phyloP scores from a whole-genome alignment of 2,329 filamentous ascomycete species.

The Phaeosphaeria sp. region DNA sequence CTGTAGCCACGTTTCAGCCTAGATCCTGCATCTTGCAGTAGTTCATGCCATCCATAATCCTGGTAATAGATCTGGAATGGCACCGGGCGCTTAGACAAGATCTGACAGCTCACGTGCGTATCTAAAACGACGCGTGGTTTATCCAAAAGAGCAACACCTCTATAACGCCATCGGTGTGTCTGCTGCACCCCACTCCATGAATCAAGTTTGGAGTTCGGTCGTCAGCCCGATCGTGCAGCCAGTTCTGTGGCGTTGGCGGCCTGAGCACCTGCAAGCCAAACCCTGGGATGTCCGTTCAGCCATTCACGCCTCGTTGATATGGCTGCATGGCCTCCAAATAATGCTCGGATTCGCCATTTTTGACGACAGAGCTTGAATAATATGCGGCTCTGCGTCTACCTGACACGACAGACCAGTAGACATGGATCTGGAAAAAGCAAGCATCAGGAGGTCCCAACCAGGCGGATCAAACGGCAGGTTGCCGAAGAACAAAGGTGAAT shows the following conservation, averaged over 20 bases:
- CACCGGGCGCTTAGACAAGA: neutral
- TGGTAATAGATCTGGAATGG: neutral
- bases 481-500: neutral
- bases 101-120: neutral
- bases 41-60: neutral
- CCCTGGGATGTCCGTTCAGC: neutral
- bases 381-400: neutral
- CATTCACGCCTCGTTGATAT: neutral
- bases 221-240: neutral
- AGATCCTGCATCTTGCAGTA: neutral
- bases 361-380: neutral
- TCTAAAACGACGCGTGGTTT: neutral
- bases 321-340: neutral
- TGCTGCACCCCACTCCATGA: neutral
- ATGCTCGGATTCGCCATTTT: neutral
- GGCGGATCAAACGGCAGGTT: neutral
- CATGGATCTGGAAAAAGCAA: neutral
- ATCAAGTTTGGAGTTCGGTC: neutral
- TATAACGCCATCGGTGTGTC: neutral
- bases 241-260: neutral
- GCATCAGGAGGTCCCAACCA: neutral
- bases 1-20: constrained; percentile 1
- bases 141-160: neutral
- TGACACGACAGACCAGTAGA: neutral
- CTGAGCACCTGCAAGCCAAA: constrained; percentile 4